Conservation (phyloP, 1,284 basidiomycete species). For the Takashimella tepidaria region DNA sequence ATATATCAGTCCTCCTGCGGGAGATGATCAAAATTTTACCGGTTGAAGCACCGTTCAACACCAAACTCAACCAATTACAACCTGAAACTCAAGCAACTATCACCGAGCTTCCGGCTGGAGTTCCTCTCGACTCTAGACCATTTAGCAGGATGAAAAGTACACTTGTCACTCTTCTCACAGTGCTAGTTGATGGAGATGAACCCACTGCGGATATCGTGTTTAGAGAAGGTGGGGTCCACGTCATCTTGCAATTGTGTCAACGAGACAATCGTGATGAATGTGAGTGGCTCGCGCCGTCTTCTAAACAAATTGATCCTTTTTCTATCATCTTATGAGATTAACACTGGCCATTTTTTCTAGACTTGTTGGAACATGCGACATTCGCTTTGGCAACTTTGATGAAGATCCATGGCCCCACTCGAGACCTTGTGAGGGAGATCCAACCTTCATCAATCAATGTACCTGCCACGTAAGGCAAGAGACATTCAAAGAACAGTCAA, state of each 20-base stretch:
- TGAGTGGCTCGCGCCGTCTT: slow-evolving; percentile 49
- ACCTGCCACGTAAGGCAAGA: too few species aligned
- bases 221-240: slow-evolving; percentile 63
- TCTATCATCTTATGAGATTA: too few species aligned
- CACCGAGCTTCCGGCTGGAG: slow-evolving; percentile 10
- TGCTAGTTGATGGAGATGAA: slow-evolving; percentile 61
- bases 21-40: slow-evolving; percentile 3
- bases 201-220: slow-evolving; percentile 68
- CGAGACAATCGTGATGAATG: slow-evolving; percentile 86
- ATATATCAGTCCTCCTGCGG: background rate
- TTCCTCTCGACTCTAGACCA: slow-evolving; percentile 24
- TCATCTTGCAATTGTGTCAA: slow-evolving; percentile 78
- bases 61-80: slow-evolving; percentile 69
- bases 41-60: slow-evolving; percentile 52
- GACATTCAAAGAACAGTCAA: too few species aligned
- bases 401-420: background rate
- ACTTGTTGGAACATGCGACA: background rate
- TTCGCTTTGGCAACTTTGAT: background rate
- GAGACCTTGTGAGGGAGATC: background rate
- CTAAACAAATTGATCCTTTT: slow-evolving; percentile 6
- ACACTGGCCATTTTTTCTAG: background rate
- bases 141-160: slow-evolving; percentile 60
- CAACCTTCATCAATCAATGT: too few species aligned
- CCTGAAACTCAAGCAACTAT: slow-evolving; percentile 44
- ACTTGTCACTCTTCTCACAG: slow-evolving; percentile 70